phyloP scores from a whole-genome alignment of 495 filamentous ascomycete species.

The Podospora fimiseda region DNA sequence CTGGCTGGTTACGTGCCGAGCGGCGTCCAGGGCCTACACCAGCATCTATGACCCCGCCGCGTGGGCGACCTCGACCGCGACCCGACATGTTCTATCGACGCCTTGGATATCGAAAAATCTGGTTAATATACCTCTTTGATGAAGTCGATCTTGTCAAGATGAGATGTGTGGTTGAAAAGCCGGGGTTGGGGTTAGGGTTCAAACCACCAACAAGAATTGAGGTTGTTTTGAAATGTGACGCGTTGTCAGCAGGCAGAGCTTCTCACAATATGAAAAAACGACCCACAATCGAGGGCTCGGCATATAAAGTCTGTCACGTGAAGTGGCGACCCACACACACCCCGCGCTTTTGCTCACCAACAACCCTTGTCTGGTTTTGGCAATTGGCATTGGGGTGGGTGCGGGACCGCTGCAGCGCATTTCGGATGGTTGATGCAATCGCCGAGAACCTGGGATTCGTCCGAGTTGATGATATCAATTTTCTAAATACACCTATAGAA shows the following conservation, averaged over 20 bases:
- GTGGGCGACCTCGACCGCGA: constrained; percentile 20
- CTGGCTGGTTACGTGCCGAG: constrained; percentile 16
- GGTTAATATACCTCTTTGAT: neutral
- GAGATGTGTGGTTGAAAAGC: neutral
- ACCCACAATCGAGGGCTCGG: neutral
- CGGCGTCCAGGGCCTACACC: constrained; percentile 15
- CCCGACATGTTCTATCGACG: constrained; percentile 12
- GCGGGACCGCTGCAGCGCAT: no score
- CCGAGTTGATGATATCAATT: no score
- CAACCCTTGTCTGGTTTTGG: neutral
- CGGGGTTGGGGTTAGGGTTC: constrained; percentile 36
- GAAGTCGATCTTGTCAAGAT: neutral
- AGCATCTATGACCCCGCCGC: constrained; percentile 11
- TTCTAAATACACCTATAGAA: no score
- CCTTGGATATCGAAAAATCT: neutral
- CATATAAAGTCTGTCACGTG: neutral
- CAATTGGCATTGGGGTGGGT: no score
- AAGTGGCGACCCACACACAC: neutral
- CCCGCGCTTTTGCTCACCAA: neutral
- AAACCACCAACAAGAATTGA: constrained; percentile 6
- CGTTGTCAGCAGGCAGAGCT: neutral
- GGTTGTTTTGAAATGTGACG: constrained; percentile 20
- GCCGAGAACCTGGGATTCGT: no score
- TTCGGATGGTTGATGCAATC: no score
- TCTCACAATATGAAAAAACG: neutral